Evolutionary conservation across 257 asterid species (phyloP).

Genomic region (Ballota nigra): DNA sequence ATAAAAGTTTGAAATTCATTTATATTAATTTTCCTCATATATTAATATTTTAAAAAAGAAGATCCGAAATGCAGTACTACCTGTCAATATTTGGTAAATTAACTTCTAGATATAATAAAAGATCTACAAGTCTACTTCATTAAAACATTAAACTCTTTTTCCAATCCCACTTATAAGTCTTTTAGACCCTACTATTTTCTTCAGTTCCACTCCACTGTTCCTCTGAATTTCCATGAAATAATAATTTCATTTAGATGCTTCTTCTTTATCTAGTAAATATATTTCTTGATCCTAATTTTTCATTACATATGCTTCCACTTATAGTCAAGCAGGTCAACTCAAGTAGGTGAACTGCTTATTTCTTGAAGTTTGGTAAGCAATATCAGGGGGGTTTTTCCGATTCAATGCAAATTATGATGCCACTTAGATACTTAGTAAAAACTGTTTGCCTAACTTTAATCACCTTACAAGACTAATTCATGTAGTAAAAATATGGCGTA

Average conservation of each 20-base stretch:
- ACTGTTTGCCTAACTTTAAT: slow-evolving; percentile 37
- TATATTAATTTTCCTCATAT: too few species aligned
- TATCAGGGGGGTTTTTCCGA: slow-evolving; percentile 6
- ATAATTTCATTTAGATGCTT: background rate
- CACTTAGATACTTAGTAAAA: slow-evolving; percentile 14
- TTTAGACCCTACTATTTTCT: background rate
- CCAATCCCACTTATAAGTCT: background rate
- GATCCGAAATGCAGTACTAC: too few species aligned
- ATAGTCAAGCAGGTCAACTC: slow-evolving; percentile 45
- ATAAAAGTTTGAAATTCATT: too few species aligned
- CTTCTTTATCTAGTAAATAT: background rate
- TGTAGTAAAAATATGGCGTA: background rate
- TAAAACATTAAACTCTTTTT: background rate
- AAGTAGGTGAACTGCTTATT: slow-evolving; percentile 42
- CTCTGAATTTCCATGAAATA: slow-evolving; percentile 8
- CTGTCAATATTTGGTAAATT: background rate
- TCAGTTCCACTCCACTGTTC: background rate
- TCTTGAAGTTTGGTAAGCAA: slow-evolving; percentile 38
- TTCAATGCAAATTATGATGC: slow-evolving; percentile 16
- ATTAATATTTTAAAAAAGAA: too few species aligned
- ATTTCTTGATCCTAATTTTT: background rate
- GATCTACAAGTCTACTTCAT: background rate
- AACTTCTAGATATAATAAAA: background rate
- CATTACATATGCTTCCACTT: slow-evolving; percentile 25
- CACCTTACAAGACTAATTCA: background rate